These are phyloP conservation scores for Globisporangium orthogonon DNA, from an alignment of 352 stramenopile species.

Conservation along the genomic window DNA sequence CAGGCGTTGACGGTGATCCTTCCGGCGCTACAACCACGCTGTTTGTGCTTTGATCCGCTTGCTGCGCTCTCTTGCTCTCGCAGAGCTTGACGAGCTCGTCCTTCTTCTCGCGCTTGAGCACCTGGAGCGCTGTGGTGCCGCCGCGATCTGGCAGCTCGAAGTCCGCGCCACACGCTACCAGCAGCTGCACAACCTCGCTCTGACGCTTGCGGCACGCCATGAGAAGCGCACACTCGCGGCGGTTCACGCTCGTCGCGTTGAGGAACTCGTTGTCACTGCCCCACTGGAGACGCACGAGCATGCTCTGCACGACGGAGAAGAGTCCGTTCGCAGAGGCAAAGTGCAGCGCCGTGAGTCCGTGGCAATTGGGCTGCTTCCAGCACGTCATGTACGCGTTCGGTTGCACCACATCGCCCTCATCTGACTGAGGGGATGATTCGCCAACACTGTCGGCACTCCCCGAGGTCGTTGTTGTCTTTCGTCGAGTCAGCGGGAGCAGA, in stretches of 20 bases:
- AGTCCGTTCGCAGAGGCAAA: constrained; percentile 45
- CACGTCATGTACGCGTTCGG: constrained; percentile 7
- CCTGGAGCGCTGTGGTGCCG: constrained; percentile 36
- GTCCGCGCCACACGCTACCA: constrained; percentile 38
- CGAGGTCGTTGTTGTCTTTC: background rate
- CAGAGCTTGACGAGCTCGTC: constrained; percentile 43
- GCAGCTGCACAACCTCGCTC: constrained; percentile 28
- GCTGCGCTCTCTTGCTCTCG: constrained; percentile 8
- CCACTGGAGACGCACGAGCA: constrained; percentile 31
- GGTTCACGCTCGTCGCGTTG: constrained; percentile 35
- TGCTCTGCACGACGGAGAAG: constrained; percentile 18
- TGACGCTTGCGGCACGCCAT: constrained; percentile 58
- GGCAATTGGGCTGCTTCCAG: constrained; percentile 42
- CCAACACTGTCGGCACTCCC: background rate
- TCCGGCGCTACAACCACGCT: too few relatives aligned
- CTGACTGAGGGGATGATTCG: too few relatives aligned
- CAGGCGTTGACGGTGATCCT: too few relatives aligned
- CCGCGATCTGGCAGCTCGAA: constrained; percentile 37
- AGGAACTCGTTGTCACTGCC: constrained; percentile 25
- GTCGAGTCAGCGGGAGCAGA: constrained; percentile 2
- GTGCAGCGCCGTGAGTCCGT: constrained; percentile 60
- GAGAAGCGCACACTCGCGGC: constrained; percentile 54
- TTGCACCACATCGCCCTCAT: background rate
- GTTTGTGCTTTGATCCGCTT: too few relatives aligned
- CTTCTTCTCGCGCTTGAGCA: constrained; percentile 45